phyloP scores from a whole-genome alignment of 495 filamentous ascomycete genomes.

The Neurospora tetrasperma region DNA sequence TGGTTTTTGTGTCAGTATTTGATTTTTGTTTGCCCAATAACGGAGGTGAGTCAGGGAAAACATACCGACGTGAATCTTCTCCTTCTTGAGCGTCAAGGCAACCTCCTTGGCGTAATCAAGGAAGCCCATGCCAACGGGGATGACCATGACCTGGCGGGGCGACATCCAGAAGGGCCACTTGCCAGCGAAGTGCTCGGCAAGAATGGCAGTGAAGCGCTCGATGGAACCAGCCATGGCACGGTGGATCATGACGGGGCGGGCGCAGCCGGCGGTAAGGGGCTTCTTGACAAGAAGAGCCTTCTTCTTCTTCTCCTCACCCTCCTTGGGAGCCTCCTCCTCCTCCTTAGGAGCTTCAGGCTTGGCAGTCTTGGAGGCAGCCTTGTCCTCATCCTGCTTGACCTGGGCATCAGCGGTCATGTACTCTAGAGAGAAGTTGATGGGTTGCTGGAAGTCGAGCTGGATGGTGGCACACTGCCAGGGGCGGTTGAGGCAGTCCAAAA shows the following conservation, averaged over 20 bases:
- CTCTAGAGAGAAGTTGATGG: conserved; percentile 44
- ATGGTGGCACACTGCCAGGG: conserved; percentile 87
- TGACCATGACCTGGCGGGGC: conserved; percentile 81
- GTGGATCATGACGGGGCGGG: conserved; percentile 93
- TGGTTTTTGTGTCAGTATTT: not conserved
- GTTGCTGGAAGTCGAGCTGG: conserved; percentile 92
- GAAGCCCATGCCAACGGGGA: conserved; percentile 78
- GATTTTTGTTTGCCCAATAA: not conserved
- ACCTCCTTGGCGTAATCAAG: conserved; percentile 85
- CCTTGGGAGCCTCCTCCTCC: conserved; percentile 12
- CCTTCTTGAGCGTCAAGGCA: conserved; percentile 45
- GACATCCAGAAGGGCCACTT: conserved; percentile 99
- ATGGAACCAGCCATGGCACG: conserved; percentile 89
- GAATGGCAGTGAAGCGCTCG: conserved; percentile 88
- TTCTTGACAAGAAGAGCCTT: conserved; percentile 33
- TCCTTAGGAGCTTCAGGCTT: conserved; percentile 16
- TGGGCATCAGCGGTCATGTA: conserved; percentile 44
- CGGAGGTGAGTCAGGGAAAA: not conserved
- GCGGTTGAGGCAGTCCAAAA: conserved; percentile 26
- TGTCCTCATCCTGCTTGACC: conserved; percentile 25
- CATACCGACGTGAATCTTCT: conserved; percentile 42
- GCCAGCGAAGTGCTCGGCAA: conserved; percentile 90
- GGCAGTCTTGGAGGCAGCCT: conserved; percentile 37
- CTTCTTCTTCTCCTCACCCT: conserved; percentile 17
- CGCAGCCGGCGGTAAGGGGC: conserved; percentile 55